Conservation (phyloP, 2,329 filamentous ascomycete genomes). For the Alternaria arborescens region DNA sequence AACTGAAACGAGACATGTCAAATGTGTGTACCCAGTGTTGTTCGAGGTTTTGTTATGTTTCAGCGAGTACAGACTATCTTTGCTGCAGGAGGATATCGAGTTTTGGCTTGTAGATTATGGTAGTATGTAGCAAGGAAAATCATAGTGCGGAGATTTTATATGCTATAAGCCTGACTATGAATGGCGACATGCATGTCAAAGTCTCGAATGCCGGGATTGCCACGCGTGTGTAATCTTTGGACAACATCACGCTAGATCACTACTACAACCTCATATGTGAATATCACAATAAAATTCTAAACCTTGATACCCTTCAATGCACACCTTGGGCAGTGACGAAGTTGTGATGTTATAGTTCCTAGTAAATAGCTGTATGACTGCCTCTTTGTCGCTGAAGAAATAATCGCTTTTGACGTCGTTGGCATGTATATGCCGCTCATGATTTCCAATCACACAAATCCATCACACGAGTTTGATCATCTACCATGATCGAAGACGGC, state of each 20-base stretch:
- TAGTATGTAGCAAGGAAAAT: not conserved
- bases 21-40: not conserved
- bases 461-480: no score
- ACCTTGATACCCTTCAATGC: no score
- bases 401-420: not conserved
- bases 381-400: not conserved
- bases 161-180: not conserved
- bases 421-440: not conserved
- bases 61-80: not conserved
- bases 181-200: not conserved
- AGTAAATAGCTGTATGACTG: not conserved
- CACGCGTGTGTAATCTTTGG: not conserved
- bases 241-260: not conserved
- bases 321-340: not conserved
- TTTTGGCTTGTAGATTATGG: no score
- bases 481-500: not conserved
- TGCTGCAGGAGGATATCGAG: not conserved
- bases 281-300: not conserved
- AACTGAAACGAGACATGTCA: not conserved
- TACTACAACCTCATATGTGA: not conserved
- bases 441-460: not conserved
- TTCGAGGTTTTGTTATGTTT: not conserved
- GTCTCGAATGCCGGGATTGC: not conserved
- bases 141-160: not conserved
- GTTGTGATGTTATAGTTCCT: not conserved